Evolutionary conservation across 331 rosid genomes (phyloP).

Genomic region (Quercus phellos): DNA sequence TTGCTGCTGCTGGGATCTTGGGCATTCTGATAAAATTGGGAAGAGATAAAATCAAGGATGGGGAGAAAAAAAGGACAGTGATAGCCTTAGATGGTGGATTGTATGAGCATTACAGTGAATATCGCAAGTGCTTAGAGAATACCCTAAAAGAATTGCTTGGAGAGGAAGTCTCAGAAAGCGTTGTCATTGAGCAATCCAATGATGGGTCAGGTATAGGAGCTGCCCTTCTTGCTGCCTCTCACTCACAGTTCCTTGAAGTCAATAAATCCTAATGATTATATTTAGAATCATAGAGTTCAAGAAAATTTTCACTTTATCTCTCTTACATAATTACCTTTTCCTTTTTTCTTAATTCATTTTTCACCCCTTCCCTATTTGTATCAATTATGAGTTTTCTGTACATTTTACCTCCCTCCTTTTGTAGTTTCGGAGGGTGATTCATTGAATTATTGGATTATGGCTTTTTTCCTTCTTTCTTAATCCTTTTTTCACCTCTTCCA

Average conservation of each 20-base stretch:
- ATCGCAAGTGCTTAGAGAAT: constrained; percentile 60
- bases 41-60: constrained; percentile 40
- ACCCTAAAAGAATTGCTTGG: constrained; percentile 65
- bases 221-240: constrained; percentile 87
- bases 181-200: constrained; percentile 53
- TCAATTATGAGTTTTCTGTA: not conserved
- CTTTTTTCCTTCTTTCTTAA: constrained; percentile 13
- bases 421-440: constrained; percentile 8
- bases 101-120: constrained; percentile 71
- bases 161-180: constrained; percentile 38
- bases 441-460: constrained; percentile 17
- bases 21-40: constrained; percentile 81
- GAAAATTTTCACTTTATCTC: not conserved
- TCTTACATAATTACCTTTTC: constrained; percentile 5
- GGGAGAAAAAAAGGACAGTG: constrained; percentile 47
- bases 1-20: constrained; percentile 78
- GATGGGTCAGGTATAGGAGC: constrained; percentile 96
- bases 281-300: constrained; percentile 1
- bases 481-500: not conserved
- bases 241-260: constrained; percentile 49
- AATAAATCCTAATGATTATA: constrained; percentile 28
- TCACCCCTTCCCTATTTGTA: not conserved
- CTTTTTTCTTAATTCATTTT: not conserved
- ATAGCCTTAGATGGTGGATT: constrained; percentile 89
- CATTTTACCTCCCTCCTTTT: not conserved